A percentile compares a stretch with the other conserved stretches of the same genome.
Conservation (phyloP, 2,329 filamentous ascomycete genomes). For the Fusarium paranaense region DNA sequence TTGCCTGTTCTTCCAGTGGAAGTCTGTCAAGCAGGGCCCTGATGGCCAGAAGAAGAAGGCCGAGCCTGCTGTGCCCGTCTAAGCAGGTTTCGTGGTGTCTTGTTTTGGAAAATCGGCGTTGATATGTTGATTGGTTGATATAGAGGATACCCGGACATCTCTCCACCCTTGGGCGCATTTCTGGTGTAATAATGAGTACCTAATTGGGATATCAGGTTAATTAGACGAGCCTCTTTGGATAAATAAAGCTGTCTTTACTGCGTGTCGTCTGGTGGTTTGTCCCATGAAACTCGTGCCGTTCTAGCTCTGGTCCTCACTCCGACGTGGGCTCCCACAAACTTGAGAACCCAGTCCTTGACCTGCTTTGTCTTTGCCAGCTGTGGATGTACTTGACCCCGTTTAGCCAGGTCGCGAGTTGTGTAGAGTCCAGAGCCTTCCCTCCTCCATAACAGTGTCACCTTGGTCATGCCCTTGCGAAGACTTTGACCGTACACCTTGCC, state of each 20-base stretch:
- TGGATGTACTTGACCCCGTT: conserved; percentile 50
- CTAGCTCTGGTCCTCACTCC: conserved; percentile 23
- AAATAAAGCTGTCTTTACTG: conserved; percentile 43
- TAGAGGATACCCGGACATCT: conserved; percentile 43
- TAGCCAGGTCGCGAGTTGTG: conserved; percentile 60
- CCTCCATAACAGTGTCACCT: conserved; percentile 72
- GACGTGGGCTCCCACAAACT: conserved; percentile 69
- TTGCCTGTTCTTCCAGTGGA: conserved; percentile 61
- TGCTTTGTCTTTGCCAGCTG: conserved; percentile 72
- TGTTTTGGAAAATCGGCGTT: conserved; percentile 27
- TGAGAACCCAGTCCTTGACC: conserved; percentile 80
- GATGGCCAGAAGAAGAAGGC: conserved; percentile 44
- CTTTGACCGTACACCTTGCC: conserved; percentile 87
- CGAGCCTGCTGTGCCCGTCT: conserved; percentile 42
- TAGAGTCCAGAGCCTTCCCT: conserved; percentile 68
- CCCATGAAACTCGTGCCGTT: conserved; percentile 48
- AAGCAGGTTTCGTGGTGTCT: not conserved
- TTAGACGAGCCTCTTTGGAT: conserved; percentile 3
- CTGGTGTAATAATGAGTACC: conserved; percentile 13
- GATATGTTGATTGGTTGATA: conserved; percentile 27
- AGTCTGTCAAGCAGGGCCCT: conserved; percentile 62
- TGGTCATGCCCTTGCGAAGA: conserved; percentile 77
- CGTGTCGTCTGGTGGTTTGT: conserved; percentile 56
- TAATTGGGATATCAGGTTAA: not conserved
- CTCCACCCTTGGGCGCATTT: conserved; percentile 37